A percentile compares a stretch with the other conserved stretches of the same genome.
Conservation (phyloP, 2,329 filamentous ascomycete genomes). For the Zalaria obscura region DNA sequence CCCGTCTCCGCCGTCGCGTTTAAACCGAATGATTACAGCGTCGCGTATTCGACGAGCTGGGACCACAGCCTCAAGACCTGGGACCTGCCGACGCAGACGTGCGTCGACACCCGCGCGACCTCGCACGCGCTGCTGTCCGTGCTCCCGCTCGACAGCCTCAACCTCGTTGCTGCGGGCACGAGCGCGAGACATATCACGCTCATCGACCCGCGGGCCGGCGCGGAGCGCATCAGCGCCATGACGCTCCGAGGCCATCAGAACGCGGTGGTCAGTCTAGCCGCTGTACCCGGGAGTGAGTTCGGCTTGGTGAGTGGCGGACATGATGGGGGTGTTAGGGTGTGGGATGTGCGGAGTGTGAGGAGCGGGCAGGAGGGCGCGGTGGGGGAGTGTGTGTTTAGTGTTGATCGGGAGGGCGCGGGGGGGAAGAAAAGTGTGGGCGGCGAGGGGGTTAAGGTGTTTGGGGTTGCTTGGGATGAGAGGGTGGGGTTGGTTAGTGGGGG, state of each 20-base stretch:
- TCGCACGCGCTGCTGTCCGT: constrained; percentile 73
- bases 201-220: constrained; percentile 75
- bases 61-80: constrained; percentile 86
- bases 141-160: constrained; percentile 52
- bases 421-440: constrained; percentile 46
- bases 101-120: constrained; percentile 72
- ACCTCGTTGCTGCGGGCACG: constrained; percentile 56
- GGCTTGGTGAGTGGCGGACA: constrained; percentile 71
- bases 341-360: constrained; percentile 52
- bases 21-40: constrained; percentile 69
- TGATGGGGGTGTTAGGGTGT: constrained; percentile 84
- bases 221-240: constrained; percentile 66
- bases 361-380: constrained; percentile 35
- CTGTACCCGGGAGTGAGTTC: constrained; percentile 55
- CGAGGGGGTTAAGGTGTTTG: constrained; percentile 81
- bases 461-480: constrained; percentile 69
- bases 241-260: constrained; percentile 86
- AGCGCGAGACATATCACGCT: constrained; percentile 78
- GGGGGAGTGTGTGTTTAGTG: constrained; percentile 62
- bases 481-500: constrained; percentile 84
- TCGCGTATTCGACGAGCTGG: constrained; percentile 81
- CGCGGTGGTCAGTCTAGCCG: constrained; percentile 44
- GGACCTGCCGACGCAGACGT: constrained; percentile 66
- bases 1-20: constrained; percentile 72
- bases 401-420: constrained; percentile 60